Conservation (phyloP, 2,329 filamentous ascomycete species). For the Bipolaris cookei region DNA sequence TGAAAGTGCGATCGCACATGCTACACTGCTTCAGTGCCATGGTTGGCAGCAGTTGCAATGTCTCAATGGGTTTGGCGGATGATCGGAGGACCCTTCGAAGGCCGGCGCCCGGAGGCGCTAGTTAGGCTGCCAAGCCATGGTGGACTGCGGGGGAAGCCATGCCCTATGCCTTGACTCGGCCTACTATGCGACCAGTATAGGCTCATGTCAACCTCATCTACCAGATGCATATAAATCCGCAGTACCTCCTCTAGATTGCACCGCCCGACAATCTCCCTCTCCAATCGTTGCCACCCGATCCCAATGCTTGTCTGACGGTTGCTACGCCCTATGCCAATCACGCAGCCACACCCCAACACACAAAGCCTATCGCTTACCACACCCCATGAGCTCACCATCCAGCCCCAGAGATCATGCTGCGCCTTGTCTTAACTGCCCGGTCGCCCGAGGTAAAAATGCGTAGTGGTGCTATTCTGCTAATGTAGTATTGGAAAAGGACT, state of each 20-base stretch:
- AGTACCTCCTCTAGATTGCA: slow-evolving; percentile 33
- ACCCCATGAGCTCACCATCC: slow-evolving; percentile 6
- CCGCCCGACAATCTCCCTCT: slow-evolving; percentile 20
- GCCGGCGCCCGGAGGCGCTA: slow-evolving; percentile 22
- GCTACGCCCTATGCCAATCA: neutral
- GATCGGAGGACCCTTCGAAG: slow-evolving; percentile 24
- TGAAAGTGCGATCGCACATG: slow-evolving; percentile 61
- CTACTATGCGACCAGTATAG: slow-evolving; percentile 29
- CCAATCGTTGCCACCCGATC: slow-evolving; percentile 9
- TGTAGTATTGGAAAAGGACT: neutral
- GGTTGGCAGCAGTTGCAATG: slow-evolving; percentile 14
- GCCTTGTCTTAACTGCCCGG: neutral
- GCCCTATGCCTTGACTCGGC: slow-evolving; percentile 37
- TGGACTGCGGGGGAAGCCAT: slow-evolving; percentile 37
- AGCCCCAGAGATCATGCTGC: neutral
- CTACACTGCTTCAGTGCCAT: slow-evolving; percentile 51
- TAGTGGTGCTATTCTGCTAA: neutral
- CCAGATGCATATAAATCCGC: slow-evolving; percentile 32
- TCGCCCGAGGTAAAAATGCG: neutral
- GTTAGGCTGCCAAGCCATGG: slow-evolving; percentile 27
- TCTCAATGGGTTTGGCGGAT: slow-evolving; percentile 17
- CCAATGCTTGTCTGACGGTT: neutral
- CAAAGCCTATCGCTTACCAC: neutral
- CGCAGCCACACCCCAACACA: neutral
- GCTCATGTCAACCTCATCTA: slow-evolving; percentile 41